These are phyloP conservation scores for Acanthamoeba quina DNA, from an alignment of 208 protist genomes.

Conservation along the genomic window DNA sequence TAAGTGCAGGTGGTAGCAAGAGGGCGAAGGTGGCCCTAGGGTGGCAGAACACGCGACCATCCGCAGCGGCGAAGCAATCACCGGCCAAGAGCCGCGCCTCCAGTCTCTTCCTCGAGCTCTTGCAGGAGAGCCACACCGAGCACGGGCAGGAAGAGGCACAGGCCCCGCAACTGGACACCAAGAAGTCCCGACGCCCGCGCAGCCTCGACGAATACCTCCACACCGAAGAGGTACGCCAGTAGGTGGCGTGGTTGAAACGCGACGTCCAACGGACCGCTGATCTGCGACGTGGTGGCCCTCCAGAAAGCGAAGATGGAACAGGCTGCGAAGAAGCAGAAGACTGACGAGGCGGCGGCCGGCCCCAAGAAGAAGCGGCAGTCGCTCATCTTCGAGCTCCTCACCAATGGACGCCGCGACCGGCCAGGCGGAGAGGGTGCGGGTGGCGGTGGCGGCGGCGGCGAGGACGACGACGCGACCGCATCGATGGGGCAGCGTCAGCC, in stretches of 20 bases:
- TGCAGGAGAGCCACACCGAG: conserved; percentile 24
- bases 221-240: conserved; percentile 13
- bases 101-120: conserved; percentile 38
- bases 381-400: conserved; percentile 40
- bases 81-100: background rate
- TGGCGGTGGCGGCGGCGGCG: background rate
- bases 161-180: background rate
- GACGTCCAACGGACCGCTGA: background rate
- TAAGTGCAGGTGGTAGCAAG: background rate
- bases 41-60: conserved; percentile 41
- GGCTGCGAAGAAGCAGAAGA: conserved; percentile 10
- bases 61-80: background rate
- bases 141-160: background rate
- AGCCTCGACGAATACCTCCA: conserved; percentile 47
- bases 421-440: background rate
- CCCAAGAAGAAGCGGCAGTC: conserved; percentile 52
- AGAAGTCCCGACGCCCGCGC: background rate
- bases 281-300: background rate
- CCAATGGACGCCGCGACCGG: background rate
- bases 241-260: background rate
- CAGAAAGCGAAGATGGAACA: background rate
- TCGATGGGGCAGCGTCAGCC: background rate
- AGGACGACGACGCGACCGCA: background rate
- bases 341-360: background rate
- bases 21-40: conserved; percentile 6